These are phyloP conservation scores for Crinitomyces ghanaensis DNA, from an alignment of 805 yeast genomes.

Conservation along the genomic window DNA sequence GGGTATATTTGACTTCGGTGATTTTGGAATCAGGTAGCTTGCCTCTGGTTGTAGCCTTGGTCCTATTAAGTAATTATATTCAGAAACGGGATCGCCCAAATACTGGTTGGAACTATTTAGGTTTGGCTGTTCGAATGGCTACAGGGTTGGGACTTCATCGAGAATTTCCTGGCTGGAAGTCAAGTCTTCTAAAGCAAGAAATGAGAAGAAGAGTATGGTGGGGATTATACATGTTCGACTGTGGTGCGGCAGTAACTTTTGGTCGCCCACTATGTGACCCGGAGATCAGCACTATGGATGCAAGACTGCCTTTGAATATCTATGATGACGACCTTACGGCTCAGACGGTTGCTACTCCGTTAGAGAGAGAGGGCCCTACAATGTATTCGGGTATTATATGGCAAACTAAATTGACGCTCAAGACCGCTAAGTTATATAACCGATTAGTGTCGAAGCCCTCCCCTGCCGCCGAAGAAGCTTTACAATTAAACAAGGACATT, in stretches of 20 bases:
- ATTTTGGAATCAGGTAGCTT: conserved; percentile 52
- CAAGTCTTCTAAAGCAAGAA: conserved; percentile 37
- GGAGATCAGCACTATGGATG: conserved; percentile 35
- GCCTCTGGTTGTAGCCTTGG: conserved; percentile 40
- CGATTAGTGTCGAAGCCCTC: conserved; percentile 36
- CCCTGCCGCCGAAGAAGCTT: conserved; percentile 39
- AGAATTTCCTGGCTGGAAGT: conserved; percentile 35
- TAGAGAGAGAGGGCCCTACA: conserved; percentile 31
- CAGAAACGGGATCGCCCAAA: conserved; percentile 57
- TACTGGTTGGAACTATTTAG: conserved; percentile 58
- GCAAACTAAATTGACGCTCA: conserved; percentile 39
- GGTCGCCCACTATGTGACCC: conserved; percentile 55
- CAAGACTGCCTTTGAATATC: conserved; percentile 39
- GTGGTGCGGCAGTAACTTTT: conserved; percentile 51
- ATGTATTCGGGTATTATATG: conserved; percentile 47
- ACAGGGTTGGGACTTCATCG: conserved; percentile 50
- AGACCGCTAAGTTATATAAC: conserved; percentile 39
- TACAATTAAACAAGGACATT: conserved; percentile 36
- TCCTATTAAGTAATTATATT: conserved; percentile 46
- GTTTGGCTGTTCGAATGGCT: conserved; percentile 57
- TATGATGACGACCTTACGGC: conserved; percentile 32
- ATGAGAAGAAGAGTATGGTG: conserved; percentile 56
- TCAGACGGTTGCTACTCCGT: conserved; percentile 18
- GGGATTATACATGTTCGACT: conserved; percentile 53
- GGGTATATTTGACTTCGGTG: conserved; percentile 32